Evolutionary conservation across 169 alveolate genomes (phyloP), one percentile per base, ranked within the genome.

Genomic region (Eimeria nieschulzi): DNA sequence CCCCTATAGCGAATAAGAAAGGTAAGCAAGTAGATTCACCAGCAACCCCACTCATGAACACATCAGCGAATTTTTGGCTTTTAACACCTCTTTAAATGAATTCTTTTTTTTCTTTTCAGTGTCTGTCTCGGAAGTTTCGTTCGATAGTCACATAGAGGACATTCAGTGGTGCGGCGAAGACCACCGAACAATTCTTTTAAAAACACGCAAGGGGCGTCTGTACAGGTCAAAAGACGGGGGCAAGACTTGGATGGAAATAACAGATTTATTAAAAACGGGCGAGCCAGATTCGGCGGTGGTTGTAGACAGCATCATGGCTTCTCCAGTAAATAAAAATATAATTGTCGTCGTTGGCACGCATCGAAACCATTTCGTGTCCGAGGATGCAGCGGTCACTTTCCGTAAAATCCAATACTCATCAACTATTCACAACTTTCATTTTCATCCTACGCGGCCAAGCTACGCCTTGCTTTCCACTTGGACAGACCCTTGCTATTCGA

Each of bases 161-260:
- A 87, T 94, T 54, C 93, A 93, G 63, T 94, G 96, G 96, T 75
- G 88, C 33, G 96, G 96, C 0, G 82, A 39, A 9, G 94, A 94
- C 53, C 94, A 94, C 83, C 86, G 91, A 61, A 90, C 90, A 56
- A 84, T 91, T 61, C 64, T 94, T 55, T 76, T 93, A 13, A 84
- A 83, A 76, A 93, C 96, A 7, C 80, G 76, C 19, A 86, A 83
- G 17, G 95, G 96, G 59, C 96, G 95, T 8, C 93, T 95, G 71
- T 95, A 95, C 68, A 91, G 97, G 23, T 91, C 95, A 64, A 72
- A 90, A 75, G 94, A 95, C 33, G 93, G 95, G 53, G 97, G 97
- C 54, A 94, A 95, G 85, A 90, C 93, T 33, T 95, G 97, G 97
- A 92, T 92, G 63, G 97, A 95, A 73, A 95, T 95, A 63, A 94